Evolutionary conservation across 176 grass and related monocot species (phyloP).

Genomic region (Alopecurus myosuroides): DNA sequence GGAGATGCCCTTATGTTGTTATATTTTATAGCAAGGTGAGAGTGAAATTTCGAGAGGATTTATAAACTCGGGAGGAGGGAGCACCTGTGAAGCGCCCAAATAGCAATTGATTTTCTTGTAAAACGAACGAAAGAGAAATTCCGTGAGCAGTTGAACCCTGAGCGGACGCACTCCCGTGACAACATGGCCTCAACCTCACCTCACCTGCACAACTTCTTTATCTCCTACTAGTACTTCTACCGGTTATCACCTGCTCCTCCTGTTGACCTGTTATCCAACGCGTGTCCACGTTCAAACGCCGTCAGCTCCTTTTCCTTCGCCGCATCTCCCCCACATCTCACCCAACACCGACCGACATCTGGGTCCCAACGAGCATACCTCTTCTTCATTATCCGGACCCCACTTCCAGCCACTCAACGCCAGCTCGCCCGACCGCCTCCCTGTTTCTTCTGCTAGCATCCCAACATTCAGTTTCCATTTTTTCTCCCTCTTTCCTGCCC

Average conservation of each 20-base stretch:
- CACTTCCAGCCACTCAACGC: constrained; percentile 20
- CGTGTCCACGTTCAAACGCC: background rate
- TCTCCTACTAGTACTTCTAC: background rate
- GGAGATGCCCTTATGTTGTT: too few species aligned
- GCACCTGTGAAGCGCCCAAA: too few species aligned
- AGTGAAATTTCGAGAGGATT: too few species aligned
- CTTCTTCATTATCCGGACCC: background rate
- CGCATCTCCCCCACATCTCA: background rate
- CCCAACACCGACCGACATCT: background rate
- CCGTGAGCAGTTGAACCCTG: too few species aligned
- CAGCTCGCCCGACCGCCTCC: background rate
- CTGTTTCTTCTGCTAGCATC: constrained; percentile 13
- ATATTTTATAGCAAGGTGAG: too few species aligned
- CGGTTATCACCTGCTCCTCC: background rate
- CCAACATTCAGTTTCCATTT: background rate
- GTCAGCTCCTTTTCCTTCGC: background rate
- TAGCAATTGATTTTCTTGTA: too few species aligned
- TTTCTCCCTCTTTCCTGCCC: background rate
- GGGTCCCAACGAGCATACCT: background rate
- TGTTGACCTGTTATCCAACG: background rate
- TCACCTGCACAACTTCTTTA: background rate
- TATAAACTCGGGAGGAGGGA: too few species aligned
- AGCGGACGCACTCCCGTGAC: too few species aligned
- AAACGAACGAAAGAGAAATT: too few species aligned
- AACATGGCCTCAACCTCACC: too few species aligned